Base-by-base conservation (phyloP, 2,329 filamentous ascomycete species). In the Parastagonospora nodorum region DNA sequence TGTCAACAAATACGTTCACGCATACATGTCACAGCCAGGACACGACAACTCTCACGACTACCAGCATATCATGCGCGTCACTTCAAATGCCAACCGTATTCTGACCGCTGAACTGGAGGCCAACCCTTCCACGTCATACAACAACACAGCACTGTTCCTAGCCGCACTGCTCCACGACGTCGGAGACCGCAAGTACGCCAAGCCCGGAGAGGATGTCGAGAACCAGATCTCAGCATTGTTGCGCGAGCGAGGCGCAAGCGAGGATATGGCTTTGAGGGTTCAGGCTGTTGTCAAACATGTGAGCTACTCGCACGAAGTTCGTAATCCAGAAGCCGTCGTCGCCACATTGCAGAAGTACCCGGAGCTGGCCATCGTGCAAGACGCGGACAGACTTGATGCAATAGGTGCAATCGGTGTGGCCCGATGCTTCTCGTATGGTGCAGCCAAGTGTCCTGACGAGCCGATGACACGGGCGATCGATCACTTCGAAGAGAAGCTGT, bases 301-400 rank as follows among this genome's bases (percentile, higher is more conserved):
- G 14, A 90, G 88, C 55, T 96, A 90, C 77, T 87, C 84, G 2
- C 81, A 82, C 58, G 92, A 97, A 74, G 78, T 84, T 42, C 83
- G 82, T 62, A 80, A 92, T 65, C 87, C 88, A 1, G 75, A 74
- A 5, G 74, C 76, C 10, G 85, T 90, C 8, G 73, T 73, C n/a
- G 73, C 76, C 1, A 78, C 92, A n/a, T 78, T 95, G n/a, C 69
- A 68, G 5, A 67, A 75, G 28, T 78, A 89, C 32, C 90, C 90
- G 1, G 90, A 94, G 72, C 77, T 94, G 30, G 92, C 85, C 0
- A 84, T 96, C 41, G 91, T 97, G 29, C 92, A 97, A 75, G 93
- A 97, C 73, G 92, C 92, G 4, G 93, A 97, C 76, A 82, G 92
- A 6, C 78, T 97, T n/a, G 93, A 97, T 75, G 89, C 92, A 4